Evolutionary conservation across 805 yeast genomes (phyloP), one percentile per base, ranked within the genome.

Genomic region (Candida schatavii): DNA sequence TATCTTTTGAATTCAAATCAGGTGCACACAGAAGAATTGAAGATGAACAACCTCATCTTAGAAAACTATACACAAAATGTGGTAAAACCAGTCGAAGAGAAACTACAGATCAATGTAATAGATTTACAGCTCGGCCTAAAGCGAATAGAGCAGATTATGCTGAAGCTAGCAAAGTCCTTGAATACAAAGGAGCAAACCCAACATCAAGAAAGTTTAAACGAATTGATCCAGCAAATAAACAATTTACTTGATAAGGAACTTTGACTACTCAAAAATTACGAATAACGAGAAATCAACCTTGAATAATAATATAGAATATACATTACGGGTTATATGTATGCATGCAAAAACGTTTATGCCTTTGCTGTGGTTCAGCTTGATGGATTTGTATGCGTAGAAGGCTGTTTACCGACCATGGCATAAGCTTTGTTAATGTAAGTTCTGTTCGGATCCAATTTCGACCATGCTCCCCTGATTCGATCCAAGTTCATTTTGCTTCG

Each of bases 401-500:
- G 35, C 20, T 31, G 15, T 22, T 43, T 14, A 41, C 62, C 64
- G 7, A 70, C 53, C 37, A 58, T 56, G n/a, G 54, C 50, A 46
- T 70, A 68, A 9, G 69, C 70, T 34, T 45, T 54, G 38, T 62
- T 59, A 41, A 69, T 69, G 40, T 64, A 59, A 31, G 57, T 49
- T 37, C 72, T 47, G 44, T 64, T 61, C 2, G 75, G 75, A 50
- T 70, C 75, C 20, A 70, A 54, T 45, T 64, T 62, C 14, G 47
- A 56, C 66, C 74, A 70, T 17, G 61, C 53, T 28, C 55, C 46
- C 49, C 73, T 51, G 39, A 70, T 70, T 39, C 75, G 45, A 41
- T 68, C 73, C 40, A 68, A 52, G 49, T 70, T 69, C 74, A 70
- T 70, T 30, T 61, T 64, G 25, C 67, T 54, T 36, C 72, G 51